Base-by-base conservation (phyloP, 2,329 filamentous ascomycete genomes). In the Xylariaceae sp. region DNA sequence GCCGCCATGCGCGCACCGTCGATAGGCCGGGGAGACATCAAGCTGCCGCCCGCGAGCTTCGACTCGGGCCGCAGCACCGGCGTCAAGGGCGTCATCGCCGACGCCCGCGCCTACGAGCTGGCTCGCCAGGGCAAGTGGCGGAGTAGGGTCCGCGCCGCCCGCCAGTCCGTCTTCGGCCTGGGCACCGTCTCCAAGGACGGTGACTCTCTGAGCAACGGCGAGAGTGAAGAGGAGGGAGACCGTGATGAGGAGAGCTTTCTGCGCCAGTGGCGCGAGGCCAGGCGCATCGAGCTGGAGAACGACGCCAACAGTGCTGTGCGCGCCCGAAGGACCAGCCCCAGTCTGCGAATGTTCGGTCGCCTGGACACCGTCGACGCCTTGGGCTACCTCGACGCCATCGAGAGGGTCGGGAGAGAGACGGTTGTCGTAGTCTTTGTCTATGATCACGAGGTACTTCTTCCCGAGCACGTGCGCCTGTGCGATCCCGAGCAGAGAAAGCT, bases 371-470 rank as follows among this genome's bases (percentile, higher is more conserved):
- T 96, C 2, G 89, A 96, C 65, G 90, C 87, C 6, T 68, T 83
- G 44, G 92, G 89, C 13, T 98, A 94, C 52, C 72, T 98, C n/a
- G 89, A 96, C 59, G 89, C 90, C 35, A 87, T 96, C 47, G 92
- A 98, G 64, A 92, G 87, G 61, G 86, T 90, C 4, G 70, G 78
- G 24, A 63, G 79, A 30, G 84, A 90, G 29, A 90, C 86, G 0
- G 74, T 83, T 3, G 89, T 96, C 2, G 83, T 95, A 3, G 92
- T 98, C 18, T 93, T 90, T 62, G 88, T 98, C 45, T 92, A 88
- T 58, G 88, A 95, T 53, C 75, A 84, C 40, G 74, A 26, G 24
- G 24, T 26, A 26, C 15, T 11, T 26, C 15, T 14, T 12, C 24
- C 24, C 5, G n/a, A 26, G 24, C 15, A 11, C 15, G n/a, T 13